phyloP scores from a whole-genome alignment of 176 grass and related monocot genomes.

The Poa pratensis region DNA sequence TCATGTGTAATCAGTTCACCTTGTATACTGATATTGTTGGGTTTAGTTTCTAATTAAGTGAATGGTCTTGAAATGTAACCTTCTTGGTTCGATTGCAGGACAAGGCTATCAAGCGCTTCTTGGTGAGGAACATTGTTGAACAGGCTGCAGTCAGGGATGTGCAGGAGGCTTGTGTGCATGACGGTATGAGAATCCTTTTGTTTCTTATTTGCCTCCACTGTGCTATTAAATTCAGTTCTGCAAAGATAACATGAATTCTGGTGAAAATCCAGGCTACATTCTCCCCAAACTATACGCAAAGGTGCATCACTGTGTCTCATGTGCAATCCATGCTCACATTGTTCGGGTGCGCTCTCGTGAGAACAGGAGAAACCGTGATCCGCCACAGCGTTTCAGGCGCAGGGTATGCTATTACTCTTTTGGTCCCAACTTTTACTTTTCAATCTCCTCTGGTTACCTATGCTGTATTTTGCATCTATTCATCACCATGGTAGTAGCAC shows the following conservation, averaged over 20 bases:
- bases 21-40: too few species aligned
- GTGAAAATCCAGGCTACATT: background rate
- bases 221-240: background rate
- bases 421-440: background rate
- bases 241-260: background rate
- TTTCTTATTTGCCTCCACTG: background rate
- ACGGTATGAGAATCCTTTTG: background rate
- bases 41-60: background rate
- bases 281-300: background rate
- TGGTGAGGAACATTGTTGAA: conserved; percentile 2
- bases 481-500: too few species aligned
- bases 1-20: too few species aligned
- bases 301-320: background rate
- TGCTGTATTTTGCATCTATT: background rate
- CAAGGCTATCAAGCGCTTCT: background rate
- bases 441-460: background rate
- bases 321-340: background rate
- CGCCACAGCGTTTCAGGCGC: conserved; percentile 32
- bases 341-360: background rate
- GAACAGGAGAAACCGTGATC: conserved; percentile 9
- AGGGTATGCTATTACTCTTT: conserved; percentile 33
- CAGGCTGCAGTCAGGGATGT: background rate
- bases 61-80: background rate
- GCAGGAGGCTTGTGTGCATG: background rate
- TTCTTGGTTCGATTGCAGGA: background rate